Percentiles rank a stretch among this genome's conserved stretches.
These are phyloP conservation scores for Cryptosporidium andersoni DNA, from an alignment of 169 alveolate species.

Conservation along the genomic window DNA sequence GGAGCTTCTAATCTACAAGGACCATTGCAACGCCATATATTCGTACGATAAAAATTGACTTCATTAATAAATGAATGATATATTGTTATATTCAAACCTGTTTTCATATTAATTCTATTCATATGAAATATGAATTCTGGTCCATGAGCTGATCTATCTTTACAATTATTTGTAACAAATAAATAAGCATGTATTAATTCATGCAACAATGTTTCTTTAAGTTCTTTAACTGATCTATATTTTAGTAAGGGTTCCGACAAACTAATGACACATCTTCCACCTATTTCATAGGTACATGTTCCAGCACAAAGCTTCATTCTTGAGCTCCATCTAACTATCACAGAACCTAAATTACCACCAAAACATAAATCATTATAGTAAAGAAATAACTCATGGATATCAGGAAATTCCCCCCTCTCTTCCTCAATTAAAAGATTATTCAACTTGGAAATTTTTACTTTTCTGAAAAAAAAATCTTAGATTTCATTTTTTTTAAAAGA, in stretches of 20 bases:
- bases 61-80: conserved; percentile 92
- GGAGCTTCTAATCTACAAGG: conserved; percentile 89
- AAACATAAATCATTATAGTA: conserved; percentile 84
- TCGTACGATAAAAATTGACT: conserved; percentile 86
- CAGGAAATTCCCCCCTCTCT: conserved; percentile 71
- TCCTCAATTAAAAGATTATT: background rate
- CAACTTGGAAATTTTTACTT: too few species aligned
- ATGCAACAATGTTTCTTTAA: conserved; percentile 92
- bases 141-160: conserved; percentile 89
- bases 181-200: conserved; percentile 96
- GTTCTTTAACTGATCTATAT: conserved; percentile 88
- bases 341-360: conserved; percentile 80
- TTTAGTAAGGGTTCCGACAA: conserved; percentile 90
- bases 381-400: conserved; percentile 81
- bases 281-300: conserved; percentile 82
- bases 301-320: conserved; percentile 94
- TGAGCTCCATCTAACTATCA: conserved; percentile 88
- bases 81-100: conserved; percentile 90
- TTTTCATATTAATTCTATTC: conserved; percentile 85
- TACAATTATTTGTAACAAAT: conserved; percentile 81
- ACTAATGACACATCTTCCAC: conserved; percentile 88
- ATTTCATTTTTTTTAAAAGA: conserved; percentile 1
- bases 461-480: background rate
- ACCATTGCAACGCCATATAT: conserved; percentile 95
- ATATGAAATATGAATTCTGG: conserved; percentile 87